Conservation (phyloP, 768 basidiomycete species). For the Pholiota molesta region DNA sequence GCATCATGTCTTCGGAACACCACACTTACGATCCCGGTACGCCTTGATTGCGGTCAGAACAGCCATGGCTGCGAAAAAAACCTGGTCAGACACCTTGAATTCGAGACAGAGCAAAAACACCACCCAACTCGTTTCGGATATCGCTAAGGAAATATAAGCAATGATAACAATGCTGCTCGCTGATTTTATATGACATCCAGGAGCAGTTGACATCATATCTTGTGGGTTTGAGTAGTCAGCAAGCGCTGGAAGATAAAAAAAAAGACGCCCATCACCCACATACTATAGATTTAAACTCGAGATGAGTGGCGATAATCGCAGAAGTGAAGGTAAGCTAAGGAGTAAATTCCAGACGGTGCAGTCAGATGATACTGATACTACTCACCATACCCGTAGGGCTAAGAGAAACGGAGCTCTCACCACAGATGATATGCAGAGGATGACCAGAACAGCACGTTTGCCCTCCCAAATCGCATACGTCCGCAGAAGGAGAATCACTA, state of each 20-base stretch:
- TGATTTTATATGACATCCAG: conserved; percentile 35
- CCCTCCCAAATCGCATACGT: conserved; percentile 50
- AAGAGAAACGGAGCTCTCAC: conserved; percentile 12
- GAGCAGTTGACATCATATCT: conserved; percentile 16
- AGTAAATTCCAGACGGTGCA: no score
- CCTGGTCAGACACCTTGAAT: not conserved
- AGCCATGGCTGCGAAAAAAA: conserved; percentile 34
- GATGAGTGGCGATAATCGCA: conserved; percentile 30
- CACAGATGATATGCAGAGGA: conserved; percentile 29
- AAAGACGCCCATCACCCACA: conserved; percentile 27
- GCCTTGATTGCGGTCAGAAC: conserved; percentile 39
- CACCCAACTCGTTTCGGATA: conserved; percentile 40
- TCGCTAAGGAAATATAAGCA: conserved; percentile 39
- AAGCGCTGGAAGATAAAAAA: not conserved
- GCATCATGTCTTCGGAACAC: not conserved
- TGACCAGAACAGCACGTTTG: conserved; percentile 33
- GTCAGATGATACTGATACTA: no score
- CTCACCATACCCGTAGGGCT: not conserved
- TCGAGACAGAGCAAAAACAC: conserved; percentile 13
- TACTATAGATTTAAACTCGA: conserved; percentile 36
- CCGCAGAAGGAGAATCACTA: conserved; percentile 26
- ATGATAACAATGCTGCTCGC: conserved; percentile 41
- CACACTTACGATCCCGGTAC: conserved; percentile 37
- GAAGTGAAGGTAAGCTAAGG: conserved; percentile 35
- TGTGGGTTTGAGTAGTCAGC: not conserved